Conservation (phyloP, 768 basidiomycete genomes). For the Postia placenta region DNA sequence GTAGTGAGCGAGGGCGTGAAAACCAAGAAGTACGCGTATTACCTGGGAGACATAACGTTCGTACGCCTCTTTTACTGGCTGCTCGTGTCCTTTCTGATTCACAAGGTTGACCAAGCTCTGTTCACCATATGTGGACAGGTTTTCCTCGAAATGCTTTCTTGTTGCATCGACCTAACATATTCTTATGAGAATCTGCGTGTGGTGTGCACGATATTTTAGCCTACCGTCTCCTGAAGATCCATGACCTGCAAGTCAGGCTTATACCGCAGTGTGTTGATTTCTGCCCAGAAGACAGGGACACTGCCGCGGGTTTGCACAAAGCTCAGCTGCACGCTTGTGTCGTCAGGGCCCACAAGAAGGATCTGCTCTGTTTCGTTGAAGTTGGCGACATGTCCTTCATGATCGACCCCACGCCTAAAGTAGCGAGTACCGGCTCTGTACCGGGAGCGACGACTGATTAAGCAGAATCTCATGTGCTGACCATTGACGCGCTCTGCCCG, state of each 20-base stretch:
- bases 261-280: slow-evolving; percentile 91
- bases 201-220: slow-evolving; percentile 16
- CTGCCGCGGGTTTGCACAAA: slow-evolving; percentile 95
- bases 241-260: slow-evolving; percentile 96
- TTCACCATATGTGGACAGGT: slow-evolving; percentile 68
- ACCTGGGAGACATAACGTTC: slow-evolving; percentile 72
- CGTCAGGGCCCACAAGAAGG: slow-evolving; percentile 59
- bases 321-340: slow-evolving; percentile 57
- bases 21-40: not conserved
- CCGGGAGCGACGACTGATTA: slow-evolving; percentile 91
- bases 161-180: slow-evolving; percentile 59
- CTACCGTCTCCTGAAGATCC: slow-evolving; percentile 83
- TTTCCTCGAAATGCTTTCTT: slow-evolving; percentile 67
- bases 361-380: slow-evolving; percentile 99
- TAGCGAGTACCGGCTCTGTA: slow-evolving; percentile 95
- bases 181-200: not conserved
- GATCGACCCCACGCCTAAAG: slow-evolving; percentile 90
- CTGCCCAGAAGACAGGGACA: slow-evolving; percentile 93
- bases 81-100: slow-evolving; percentile 90
- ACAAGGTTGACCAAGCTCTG: slow-evolving; percentile 85
- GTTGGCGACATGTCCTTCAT: slow-evolving; percentile 87
- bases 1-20: not conserved
- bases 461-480: slow-evolving; percentile 71
- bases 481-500: slow-evolving; percentile 71
- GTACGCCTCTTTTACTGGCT: slow-evolving; percentile 92